Percentiles rank a stretch among this genome's conserved stretches.
Evolutionary conservation across 192 early-diverging fungal genomes (phyloP).

Genomic region (Martensiomyces pterosporus): DNA sequence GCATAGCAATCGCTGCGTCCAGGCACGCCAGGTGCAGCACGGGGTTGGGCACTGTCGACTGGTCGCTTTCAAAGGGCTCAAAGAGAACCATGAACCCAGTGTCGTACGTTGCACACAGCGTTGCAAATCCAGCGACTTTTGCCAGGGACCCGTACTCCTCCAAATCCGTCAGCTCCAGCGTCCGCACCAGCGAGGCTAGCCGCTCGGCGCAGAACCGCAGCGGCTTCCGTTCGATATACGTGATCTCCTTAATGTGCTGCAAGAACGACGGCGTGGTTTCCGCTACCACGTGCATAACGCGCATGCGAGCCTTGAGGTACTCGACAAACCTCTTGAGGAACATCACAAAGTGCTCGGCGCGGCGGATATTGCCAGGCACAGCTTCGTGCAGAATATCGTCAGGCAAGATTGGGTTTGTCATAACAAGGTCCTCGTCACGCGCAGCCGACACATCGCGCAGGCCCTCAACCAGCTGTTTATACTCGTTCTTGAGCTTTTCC

Average conservation of each 20-base stretch:
- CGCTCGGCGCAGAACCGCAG: conserved; percentile 94
- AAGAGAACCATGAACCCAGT: conserved; percentile 94
- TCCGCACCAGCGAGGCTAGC: conserved; percentile 82
- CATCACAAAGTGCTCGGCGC: conserved; percentile 97
- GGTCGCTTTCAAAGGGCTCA: conserved; percentile 96
- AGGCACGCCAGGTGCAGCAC: conserved; percentile 90
- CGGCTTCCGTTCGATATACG: conserved; percentile 91
- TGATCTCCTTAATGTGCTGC: conserved; percentile 90
- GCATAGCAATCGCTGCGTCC: conserved; percentile 94
- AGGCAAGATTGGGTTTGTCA: conserved; percentile 93
- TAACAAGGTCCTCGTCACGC: conserved; percentile 78
- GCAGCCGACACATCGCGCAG: conserved; percentile 67
- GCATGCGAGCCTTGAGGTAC: conserved; percentile 95
- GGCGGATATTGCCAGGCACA: conserved; percentile 94
- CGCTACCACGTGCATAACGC: conserved; percentile 96
- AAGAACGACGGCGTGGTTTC: conserved; percentile 93
- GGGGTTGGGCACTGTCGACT: conserved; percentile 89
- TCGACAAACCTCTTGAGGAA: conserved; percentile 96
- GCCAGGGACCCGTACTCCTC: conserved; percentile 78
- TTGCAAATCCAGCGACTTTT: conserved; percentile 89
- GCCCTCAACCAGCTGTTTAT: conserved; percentile 84
- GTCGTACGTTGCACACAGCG: conserved; percentile 92
- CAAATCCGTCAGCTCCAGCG: conserved; percentile 91
- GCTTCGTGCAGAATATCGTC: conserved; percentile 91
- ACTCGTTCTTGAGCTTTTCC: conserved; percentile 86